These are phyloP conservation scores for Gilbertella persicaria DNA, from an alignment of 371 early-diverging fungal species.

Conservation along the genomic window DNA sequence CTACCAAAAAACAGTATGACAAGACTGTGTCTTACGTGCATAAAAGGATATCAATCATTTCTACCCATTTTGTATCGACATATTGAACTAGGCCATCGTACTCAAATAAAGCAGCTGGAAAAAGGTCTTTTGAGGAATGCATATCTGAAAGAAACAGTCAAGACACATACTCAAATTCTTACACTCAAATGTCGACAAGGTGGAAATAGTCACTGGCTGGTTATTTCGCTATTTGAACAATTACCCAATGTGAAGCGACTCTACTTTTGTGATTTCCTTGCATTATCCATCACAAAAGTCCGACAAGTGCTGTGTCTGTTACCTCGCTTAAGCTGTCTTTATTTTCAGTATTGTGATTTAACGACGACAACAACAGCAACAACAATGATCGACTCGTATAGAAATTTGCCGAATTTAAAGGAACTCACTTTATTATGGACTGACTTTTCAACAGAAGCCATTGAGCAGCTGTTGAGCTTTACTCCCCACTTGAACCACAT, in stretches of 20 bases:
- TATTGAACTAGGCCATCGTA: constrained; percentile 32
- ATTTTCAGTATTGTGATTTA: constrained; percentile 41
- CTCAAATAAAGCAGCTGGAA: constrained; percentile 36
- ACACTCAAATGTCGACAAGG: constrained; percentile 40
- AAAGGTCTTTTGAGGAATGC: constrained; percentile 19
- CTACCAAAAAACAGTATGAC: constrained; percentile 29
- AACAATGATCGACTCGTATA: neutral
- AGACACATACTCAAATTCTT: constrained; percentile 25
- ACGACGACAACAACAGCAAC: neutral
- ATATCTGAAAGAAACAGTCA: constrained; percentile 21
- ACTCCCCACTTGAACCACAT: constrained; percentile 29
- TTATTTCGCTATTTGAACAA: constrained; percentile 22
- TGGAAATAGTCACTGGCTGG: constrained; percentile 29
- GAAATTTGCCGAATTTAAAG: constrained; percentile 5
- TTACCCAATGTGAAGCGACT: constrained; percentile 25
- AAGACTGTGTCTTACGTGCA: constrained; percentile 34
- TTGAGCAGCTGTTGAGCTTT: constrained; percentile 21
- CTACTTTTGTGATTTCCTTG: constrained; percentile 38
- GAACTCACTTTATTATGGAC: constrained; percentile 40
- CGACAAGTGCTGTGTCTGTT: constrained; percentile 23
- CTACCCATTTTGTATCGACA: constrained; percentile 41
- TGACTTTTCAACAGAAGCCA: constrained; percentile 38
- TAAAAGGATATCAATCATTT: constrained; percentile 25
- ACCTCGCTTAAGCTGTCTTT: constrained; percentile 18
- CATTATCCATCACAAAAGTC: constrained; percentile 42